Evolutionary conservation across 169 alveolate species (phyloP).

Genomic region (Cryptosporidium meleagridis): DNA sequence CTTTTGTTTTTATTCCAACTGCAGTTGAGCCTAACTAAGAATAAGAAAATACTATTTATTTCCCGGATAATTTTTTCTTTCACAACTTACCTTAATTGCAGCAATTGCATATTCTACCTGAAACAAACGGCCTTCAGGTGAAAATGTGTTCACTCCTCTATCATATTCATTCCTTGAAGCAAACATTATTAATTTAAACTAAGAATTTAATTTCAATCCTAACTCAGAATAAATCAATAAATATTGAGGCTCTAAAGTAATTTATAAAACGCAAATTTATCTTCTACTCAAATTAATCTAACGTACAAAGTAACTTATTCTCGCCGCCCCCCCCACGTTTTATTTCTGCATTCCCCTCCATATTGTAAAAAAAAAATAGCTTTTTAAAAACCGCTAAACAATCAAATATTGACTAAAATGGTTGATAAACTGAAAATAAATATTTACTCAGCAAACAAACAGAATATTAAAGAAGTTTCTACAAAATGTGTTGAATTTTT

Average conservation of each 20-base stretch:
- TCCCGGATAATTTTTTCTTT: not conserved
- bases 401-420: conserved; percentile 47
- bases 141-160: conserved; percentile 97
- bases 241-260: not conserved
- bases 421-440: conserved; percentile 18
- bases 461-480: conserved; percentile 7
- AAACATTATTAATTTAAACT: conserved; percentile 57
- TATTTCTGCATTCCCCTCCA: conserved; percentile 1
- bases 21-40: conserved; percentile 96
- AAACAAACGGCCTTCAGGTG: conserved; percentile 97
- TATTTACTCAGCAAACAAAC: conserved; percentile 40
- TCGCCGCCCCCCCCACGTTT: conserved; percentile 25
- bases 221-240: not conserved
- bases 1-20: conserved; percentile 95
- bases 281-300: not conserved
- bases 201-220: not conserved
- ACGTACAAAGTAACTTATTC: not conserved
- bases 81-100: conserved; percentile 90
- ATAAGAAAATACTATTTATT: not conserved
- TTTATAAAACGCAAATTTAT: not conserved
- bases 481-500: conserved; percentile 22
- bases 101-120: conserved; percentile 96
- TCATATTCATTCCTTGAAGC: conserved; percentile 95
- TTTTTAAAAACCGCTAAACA: not conserved
- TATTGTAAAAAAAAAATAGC: not conserved